phyloP scores from a whole-genome alignment of 495 filamentous ascomycete genomes.

The Bathelium albidoporum region DNA sequence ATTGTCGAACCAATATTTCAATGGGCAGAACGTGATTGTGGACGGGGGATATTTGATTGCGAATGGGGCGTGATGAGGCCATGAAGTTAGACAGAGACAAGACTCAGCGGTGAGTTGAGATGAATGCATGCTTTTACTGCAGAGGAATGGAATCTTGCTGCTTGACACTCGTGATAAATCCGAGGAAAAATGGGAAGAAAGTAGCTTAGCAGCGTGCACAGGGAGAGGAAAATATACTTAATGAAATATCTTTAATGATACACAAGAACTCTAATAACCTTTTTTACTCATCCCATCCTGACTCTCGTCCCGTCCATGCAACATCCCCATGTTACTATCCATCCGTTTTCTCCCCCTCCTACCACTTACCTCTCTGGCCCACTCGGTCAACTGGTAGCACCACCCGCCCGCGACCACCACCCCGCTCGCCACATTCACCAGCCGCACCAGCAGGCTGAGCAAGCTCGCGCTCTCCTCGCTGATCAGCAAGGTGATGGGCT shows the following conservation, averaged over 20 bases:
- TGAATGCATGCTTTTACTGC: too few relatives aligned
- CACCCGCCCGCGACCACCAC: constrained; percentile 55
- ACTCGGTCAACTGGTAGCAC: constrained; percentile 50
- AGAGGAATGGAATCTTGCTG: too few relatives aligned
- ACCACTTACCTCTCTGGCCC: constrained; percentile 38
- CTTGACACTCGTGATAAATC: too few relatives aligned
- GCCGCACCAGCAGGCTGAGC: constrained; percentile 60
- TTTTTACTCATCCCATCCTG: constrained; percentile 6
- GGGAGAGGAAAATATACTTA: neutral
- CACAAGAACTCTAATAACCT: neutral
- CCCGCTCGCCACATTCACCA: constrained; percentile 57
- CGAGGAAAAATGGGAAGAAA: neutral
- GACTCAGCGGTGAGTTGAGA: too few relatives aligned
- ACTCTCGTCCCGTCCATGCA: constrained; percentile 10
- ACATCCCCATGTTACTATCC: constrained; percentile 13
- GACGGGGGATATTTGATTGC: constrained; percentile 41
- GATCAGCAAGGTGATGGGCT: constrained; percentile 81
- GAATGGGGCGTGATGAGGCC: constrained; percentile 11
- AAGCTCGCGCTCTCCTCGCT: constrained; percentile 70
- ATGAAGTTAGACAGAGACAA: neutral
- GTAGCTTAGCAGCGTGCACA: neutral
- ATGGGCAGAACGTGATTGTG: constrained; percentile 57
- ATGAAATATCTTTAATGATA: neutral
- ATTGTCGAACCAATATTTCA: constrained; percentile 59
- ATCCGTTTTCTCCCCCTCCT: constrained; percentile 15